phyloP scores from a whole-genome alignment of 805 yeast genomes.

The Wickerhamiella kurtzmanii region DNA sequence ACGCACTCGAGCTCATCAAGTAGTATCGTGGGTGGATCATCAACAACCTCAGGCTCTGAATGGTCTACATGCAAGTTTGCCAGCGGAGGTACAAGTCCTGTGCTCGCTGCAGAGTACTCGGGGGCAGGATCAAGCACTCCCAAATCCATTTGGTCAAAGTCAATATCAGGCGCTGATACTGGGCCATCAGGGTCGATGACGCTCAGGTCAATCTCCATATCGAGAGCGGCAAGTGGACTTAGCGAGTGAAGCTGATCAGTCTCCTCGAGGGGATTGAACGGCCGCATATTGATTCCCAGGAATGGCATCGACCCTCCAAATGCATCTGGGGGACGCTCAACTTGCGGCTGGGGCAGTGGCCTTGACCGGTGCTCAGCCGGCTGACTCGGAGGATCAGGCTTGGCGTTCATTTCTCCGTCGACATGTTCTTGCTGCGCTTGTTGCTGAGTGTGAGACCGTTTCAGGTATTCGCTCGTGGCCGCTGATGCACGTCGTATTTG shows the following conservation, averaged over 20 bases:
- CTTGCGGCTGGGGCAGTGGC: no score
- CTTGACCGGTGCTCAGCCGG: neutral
- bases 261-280: conserved; percentile 2
- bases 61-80: neutral
- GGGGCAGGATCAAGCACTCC: neutral
- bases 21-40: neutral
- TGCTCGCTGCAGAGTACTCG: neutral
- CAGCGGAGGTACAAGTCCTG: neutral
- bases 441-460: neutral
- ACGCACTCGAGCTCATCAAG: neutral
- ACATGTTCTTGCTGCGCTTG: neutral
- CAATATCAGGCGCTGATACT: neutral
- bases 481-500: neutral
- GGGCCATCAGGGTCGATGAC: neutral
- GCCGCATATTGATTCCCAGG: conserved; percentile 1
- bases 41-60: neutral
- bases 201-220: neutral
- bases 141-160: neutral
- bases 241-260: neutral
- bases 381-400: neutral
- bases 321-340: no score
- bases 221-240: conserved; percentile 1
- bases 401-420: no score
- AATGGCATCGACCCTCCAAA: neutral
- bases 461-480: neutral